These are phyloP conservation scores for Quercus rubra DNA, from an alignment of 306 rosid species.

Conservation along the genomic window DNA sequence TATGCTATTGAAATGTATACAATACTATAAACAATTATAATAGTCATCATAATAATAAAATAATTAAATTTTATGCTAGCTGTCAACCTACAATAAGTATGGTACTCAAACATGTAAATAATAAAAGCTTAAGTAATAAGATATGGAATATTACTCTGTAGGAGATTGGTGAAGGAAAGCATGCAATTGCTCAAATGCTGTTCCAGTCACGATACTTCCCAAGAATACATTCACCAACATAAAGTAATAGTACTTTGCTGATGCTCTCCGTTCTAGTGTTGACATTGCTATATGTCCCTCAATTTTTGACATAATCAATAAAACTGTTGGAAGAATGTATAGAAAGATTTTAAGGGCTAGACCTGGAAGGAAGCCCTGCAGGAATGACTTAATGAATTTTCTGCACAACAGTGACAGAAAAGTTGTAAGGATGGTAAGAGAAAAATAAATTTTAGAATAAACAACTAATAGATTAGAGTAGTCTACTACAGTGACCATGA, in stretches of 20 bases:
- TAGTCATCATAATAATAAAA: too few relatives aligned
- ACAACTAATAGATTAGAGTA: not conserved
- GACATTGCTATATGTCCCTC: conserved; percentile 91
- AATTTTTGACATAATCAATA: conserved; percentile 90
- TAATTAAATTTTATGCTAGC: too few relatives aligned
- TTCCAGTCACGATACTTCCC: conserved; percentile 95
- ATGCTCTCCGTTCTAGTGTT: conserved; percentile 65
- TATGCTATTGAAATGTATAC: not conserved
- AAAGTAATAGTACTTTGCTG: conserved; percentile 87
- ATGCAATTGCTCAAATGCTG: conserved; percentile 89
- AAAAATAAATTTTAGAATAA: not conserved
- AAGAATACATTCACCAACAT: conserved; percentile 95
- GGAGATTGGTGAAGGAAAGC: conserved; percentile 93
- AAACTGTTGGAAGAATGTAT: conserved; percentile 82
- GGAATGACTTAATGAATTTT: conserved; percentile 89
- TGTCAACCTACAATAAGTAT: too few relatives aligned
- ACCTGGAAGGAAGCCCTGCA: conserved; percentile 99
- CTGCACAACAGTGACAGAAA: conserved; percentile 37
- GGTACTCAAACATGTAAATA: not conserved
- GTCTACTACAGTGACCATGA: not conserved
- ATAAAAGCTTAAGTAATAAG: conserved; percentile 10
- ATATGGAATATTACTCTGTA: conserved; percentile 57
- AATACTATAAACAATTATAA: not conserved
- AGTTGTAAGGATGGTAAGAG: not conserved
- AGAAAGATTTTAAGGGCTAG: conserved; percentile 93